These are phyloP conservation scores for Claviceps fusiformis DNA, from an alignment of 2,329 filamentous ascomycete genomes.

Conservation along the genomic window DNA sequence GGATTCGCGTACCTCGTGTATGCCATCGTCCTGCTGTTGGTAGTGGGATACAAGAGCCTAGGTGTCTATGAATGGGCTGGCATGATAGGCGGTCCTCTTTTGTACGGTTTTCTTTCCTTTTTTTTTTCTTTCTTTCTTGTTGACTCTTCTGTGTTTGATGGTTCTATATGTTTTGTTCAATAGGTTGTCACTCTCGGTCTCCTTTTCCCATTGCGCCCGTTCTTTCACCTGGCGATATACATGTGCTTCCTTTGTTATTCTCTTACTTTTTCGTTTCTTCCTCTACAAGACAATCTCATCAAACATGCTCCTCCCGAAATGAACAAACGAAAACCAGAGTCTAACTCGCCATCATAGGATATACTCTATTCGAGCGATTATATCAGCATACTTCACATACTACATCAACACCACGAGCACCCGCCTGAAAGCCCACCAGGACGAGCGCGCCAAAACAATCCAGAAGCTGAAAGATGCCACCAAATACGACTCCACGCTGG, in stretches of 20 bases:
- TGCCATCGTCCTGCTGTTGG: slow-evolving; percentile 65
- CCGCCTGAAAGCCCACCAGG: slow-evolving; percentile 60
- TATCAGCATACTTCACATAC: slow-evolving; percentile 65
- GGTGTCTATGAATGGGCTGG: slow-evolving; percentile 64
- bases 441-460: slow-evolving; percentile 74
- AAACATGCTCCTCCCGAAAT: too few relatives aligned
- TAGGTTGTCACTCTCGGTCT: too few relatives aligned
- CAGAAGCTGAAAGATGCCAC: slow-evolving; percentile 90
- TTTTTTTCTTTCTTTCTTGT: too few relatives aligned
- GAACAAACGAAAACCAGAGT: not conserved
- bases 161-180: too few relatives aligned
- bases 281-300: too few relatives aligned
- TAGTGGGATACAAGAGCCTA: slow-evolving; percentile 74
- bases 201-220: too few relatives aligned
- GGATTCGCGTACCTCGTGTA: slow-evolving; percentile 84
- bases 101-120: slow-evolving; percentile 38
- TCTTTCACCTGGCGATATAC: too few relatives aligned
- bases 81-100: slow-evolving; percentile 61
- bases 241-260: too few relatives aligned
- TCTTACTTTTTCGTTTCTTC: too few relatives aligned
- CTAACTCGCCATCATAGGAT: slow-evolving; percentile 43
- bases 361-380: slow-evolving; percentile 53
- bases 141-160: not conserved
- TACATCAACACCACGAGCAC: slow-evolving; percentile 57
- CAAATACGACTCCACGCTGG: slow-evolving; percentile 87